These are phyloP conservation scores for Colletotrichum kahawae DNA, from an alignment of 2,329 filamentous ascomycete species.

Conservation along the genomic window DNA sequence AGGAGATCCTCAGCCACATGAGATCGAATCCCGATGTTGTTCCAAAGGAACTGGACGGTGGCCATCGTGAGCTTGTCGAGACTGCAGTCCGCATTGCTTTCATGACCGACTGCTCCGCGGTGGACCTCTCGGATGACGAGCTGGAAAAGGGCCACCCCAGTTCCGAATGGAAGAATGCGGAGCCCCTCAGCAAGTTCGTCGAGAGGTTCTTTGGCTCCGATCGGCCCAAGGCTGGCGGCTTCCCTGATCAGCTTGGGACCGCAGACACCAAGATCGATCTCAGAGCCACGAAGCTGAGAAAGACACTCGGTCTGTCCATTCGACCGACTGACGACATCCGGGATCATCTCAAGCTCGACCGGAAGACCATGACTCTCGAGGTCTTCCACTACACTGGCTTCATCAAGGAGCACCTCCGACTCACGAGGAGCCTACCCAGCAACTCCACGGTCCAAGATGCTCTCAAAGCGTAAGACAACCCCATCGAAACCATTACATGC, in stretches of 20 bases:
- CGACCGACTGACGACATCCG: constrained; percentile 12
- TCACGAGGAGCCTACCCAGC: background rate
- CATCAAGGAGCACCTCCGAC: constrained; percentile 20
- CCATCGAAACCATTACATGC: background rate
- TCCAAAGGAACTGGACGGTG: background rate
- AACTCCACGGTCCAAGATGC: background rate
- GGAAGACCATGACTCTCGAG: constrained; percentile 1
- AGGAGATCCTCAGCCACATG: background rate
- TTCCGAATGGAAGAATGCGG: background rate
- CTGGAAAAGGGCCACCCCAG: background rate
- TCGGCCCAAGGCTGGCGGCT: background rate
- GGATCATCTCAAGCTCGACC: constrained; percentile 16
- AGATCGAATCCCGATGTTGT: background rate
- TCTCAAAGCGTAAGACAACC: background rate
- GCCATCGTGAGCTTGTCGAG: background rate
- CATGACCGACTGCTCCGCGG: background rate
- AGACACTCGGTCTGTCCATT: background rate
- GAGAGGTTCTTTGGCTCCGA: background rate
- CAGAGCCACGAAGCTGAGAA: constrained; percentile 2
- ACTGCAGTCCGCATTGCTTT: background rate
- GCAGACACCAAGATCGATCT: background rate
- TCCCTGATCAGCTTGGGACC: background rate
- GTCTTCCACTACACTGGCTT: constrained; percentile 17
- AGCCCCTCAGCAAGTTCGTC: background rate
- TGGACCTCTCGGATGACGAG: background rate